Conservation (phyloP, 179 eudicot genomes). For the Silene coronaria region DNA sequence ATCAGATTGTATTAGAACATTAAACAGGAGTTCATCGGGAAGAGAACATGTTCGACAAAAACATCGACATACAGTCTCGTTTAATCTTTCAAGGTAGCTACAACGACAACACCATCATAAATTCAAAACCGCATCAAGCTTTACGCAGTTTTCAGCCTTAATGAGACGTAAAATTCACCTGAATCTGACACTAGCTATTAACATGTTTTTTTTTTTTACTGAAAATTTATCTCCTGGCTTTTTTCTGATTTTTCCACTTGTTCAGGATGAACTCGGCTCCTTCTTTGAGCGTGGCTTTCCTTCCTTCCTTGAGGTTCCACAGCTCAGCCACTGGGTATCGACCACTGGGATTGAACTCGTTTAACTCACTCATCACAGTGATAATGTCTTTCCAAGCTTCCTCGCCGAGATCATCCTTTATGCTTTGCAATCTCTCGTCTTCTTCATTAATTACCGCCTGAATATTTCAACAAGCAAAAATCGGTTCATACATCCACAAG, state of each 20-base stretch:
- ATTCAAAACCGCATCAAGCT: too few species aligned
- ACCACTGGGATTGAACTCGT: constrained; percentile 39
- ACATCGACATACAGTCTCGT: too few species aligned
- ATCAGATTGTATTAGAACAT: too few species aligned
- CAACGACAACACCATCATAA: too few species aligned
- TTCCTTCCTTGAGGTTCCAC: constrained; percentile 33
- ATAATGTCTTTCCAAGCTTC: constrained; percentile 23
- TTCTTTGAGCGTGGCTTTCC: constrained; percentile 29
- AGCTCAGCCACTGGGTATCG: constrained; percentile 32
- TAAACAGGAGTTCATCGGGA: too few species aligned
- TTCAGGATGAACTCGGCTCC: constrained; percentile 27
- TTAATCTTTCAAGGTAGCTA: too few species aligned
- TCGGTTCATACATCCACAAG: neutral
- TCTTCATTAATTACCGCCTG: constrained; percentile 39
- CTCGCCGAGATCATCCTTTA: constrained; percentile 35
- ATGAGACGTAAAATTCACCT: too few species aligned
- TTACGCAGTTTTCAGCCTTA: too few species aligned
- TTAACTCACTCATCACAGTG: constrained; percentile 32
- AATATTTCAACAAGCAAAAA: constrained; percentile 2
- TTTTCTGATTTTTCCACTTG: constrained; percentile 20
- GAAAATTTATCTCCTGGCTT: constrained; percentile 1
- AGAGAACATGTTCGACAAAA: too few species aligned
- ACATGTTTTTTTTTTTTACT: neutral
- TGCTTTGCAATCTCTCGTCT: constrained; percentile 30
- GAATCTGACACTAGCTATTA: neutral